Evolutionary conservation across 208 protist genomes (phyloP), one percentile per base, ranked within the genome.

Genomic region (Acanthamoeba triangularis): DNA sequence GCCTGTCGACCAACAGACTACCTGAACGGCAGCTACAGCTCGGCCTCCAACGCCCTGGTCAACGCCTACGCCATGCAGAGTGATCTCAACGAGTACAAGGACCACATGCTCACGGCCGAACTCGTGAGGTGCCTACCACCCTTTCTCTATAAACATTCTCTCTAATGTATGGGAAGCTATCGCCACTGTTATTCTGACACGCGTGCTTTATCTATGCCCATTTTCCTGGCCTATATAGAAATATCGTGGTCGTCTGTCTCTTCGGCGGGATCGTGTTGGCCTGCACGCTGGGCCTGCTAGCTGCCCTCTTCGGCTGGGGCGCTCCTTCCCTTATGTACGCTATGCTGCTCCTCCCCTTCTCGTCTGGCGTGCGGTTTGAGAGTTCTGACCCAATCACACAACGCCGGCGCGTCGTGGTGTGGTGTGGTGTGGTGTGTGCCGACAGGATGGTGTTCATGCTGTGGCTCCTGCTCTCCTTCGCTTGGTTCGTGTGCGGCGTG

Each of bases 221-320:
- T 33, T 52, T 37, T 85, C 44, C 35, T 52, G 2, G 5, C 14
- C 49, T 76, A 20, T 76, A 20, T 5, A 93, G 87, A 8, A 93
- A 93, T n/a, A n/a, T 93, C 28, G 37, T 93, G n/a, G 25, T 37
- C 8, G 47, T 93, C 6, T 78, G 61, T 41, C 61, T 93, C 41
- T 93, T 49, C 28, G 87, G 87, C 37, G 35, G 33, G 2, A 76
- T 93, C 37, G 87, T 54, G 25, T 28, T 93, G 52, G 87, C 63
- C 8, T 93, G 87, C 30, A 16, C 44, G 5, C 59, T 93, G 37
- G 87, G 87, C 41, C 4, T 93, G 87, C 61, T 93, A 2, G 56
- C 87, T n/a, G 87, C 87, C 63, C 37, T 76, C 59, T 93, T 93
- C 35, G 87, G 87, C 13, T 93, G 87, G 87, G 87, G 87, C 25